Conservation (phyloP, 495 filamentous ascomycete species). For the Aspergillus cristatus region DNA sequence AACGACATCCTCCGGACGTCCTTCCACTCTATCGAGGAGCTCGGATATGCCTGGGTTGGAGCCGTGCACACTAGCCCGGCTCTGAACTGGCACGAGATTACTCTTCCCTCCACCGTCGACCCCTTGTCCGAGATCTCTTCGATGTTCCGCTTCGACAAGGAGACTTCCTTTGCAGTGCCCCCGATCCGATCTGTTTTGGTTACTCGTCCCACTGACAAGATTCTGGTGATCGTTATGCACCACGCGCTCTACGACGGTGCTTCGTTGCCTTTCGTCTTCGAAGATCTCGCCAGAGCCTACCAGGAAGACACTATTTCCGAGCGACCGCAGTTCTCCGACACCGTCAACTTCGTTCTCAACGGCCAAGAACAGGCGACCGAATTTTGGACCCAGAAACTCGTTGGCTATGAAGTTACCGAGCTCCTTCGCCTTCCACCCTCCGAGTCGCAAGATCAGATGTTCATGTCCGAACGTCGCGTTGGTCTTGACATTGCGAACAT, state of each 20-base stretch:
- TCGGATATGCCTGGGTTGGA: constrained; percentile 16
- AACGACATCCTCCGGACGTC: constrained; percentile 54
- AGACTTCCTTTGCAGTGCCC: constrained; percentile 9
- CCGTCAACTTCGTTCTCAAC: constrained; percentile 18
- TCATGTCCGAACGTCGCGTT: constrained; percentile 19
- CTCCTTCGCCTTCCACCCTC: constrained; percentile 11
- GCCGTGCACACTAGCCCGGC: constrained; percentile 14
- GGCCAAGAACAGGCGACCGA: constrained; percentile 15
- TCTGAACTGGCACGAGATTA: constrained; percentile 14
- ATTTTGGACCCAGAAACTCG: constrained; percentile 34
- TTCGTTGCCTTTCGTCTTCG: constrained; percentile 61
- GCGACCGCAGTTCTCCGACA: constrained; percentile 20
- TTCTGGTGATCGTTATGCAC: constrained; percentile 44
- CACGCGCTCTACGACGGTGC: constrained; percentile 86
- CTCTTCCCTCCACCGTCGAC: constrained; percentile 6
- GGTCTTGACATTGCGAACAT: constrained; percentile 29
- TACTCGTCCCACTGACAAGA: constrained; percentile 11
- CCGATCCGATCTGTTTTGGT: constrained; percentile 13
- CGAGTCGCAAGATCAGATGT: constrained; percentile 13
- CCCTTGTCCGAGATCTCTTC: constrained; percentile 5
- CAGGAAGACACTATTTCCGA: constrained; percentile 9
- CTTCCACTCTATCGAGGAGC: constrained; percentile 32
- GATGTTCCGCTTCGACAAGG: constrained; percentile 9
- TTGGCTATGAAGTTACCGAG: constrained; percentile 13
- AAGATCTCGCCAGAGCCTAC: constrained; percentile 39